phyloP scores from a whole-genome alignment of 768 basidiomycete genomes.

The Erythrobasidium yunnanense region DNA sequence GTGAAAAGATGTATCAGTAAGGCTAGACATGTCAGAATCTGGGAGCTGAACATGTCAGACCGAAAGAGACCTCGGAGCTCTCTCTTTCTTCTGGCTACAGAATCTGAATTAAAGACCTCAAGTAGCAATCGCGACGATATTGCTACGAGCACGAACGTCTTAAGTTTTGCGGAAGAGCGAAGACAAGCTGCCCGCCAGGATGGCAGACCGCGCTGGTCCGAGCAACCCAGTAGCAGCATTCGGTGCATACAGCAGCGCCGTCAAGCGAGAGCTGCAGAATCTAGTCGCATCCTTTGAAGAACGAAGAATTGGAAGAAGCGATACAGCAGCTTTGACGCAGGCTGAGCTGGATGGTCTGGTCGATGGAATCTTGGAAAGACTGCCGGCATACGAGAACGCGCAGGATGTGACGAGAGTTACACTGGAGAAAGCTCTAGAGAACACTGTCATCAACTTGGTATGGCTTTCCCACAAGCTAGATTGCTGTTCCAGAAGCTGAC shows the following conservation, averaged over 20 bases:
- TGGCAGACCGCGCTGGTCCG: no score
- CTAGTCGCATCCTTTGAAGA: conserved; percentile 8
- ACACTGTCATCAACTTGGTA: conserved; percentile 14
- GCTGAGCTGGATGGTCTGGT: background rate
- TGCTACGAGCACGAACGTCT: no score
- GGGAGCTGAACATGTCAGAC: no score
- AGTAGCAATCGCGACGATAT: no score
- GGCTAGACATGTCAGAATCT: no score
- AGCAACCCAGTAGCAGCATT: conserved; percentile 20
- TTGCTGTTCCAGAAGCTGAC: background rate
- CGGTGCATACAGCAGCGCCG: background rate
- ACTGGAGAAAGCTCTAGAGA: conserved; percentile 16
- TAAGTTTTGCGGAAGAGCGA: no score
- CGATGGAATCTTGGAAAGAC: background rate
- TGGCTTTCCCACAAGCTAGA: background rate
- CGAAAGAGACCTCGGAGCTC: no score
- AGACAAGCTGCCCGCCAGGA: no score
- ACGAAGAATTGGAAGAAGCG: background rate
- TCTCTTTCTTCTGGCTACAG: no score
- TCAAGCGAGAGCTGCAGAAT: background rate
- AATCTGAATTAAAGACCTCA: no score
- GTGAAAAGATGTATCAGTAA: no score
- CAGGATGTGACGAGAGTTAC: background rate
- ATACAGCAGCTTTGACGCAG: background rate
- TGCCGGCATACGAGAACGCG: conserved; percentile 16